phyloP scores from a whole-genome alignment of 768 basidiomycete species.

The Tricholomella constricta region DNA sequence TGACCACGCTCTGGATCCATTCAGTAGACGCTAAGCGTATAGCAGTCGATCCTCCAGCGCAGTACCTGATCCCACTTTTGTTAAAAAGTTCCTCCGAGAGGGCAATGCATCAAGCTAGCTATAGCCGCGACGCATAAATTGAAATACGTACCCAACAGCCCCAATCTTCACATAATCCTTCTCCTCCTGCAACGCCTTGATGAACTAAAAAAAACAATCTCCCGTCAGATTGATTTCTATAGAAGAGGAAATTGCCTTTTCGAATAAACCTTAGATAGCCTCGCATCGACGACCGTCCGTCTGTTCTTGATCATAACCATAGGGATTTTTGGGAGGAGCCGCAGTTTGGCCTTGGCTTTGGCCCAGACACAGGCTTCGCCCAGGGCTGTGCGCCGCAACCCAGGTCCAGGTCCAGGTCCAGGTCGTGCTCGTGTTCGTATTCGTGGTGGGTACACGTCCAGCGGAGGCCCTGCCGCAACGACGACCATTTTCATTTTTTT shows the following conservation, averaged over 20 bases:
- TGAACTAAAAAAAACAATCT: conserved; percentile 35
- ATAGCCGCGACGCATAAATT: too few relatives aligned
- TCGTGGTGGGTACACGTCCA: not conserved
- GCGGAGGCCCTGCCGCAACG: not conserved
- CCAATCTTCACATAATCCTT: conserved; percentile 47
- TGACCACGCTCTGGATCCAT: conserved; percentile 39
- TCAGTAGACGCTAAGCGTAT: conserved; percentile 39
- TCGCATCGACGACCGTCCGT: conserved; percentile 31
- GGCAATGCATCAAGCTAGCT: too few relatives aligned
- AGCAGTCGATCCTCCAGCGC: conserved; percentile 42
- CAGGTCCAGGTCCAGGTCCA: too few relatives aligned
- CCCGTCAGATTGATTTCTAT: too few relatives aligned
- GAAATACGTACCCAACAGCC: conserved; percentile 38
- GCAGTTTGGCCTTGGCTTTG: conserved; percentile 26
- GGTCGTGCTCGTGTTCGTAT: too few relatives aligned
- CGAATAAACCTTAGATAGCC: conserved; percentile 36
- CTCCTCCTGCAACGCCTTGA: conserved; percentile 34
- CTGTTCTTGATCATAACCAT: conserved; percentile 33
- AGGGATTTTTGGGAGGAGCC: conserved; percentile 28
- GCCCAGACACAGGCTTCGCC: conserved; percentile 30
- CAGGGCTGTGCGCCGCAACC: too few relatives aligned
- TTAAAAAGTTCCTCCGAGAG: not conserved
- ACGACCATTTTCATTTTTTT: too few relatives aligned
- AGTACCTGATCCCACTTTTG: conserved; percentile 32
- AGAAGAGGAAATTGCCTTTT: too few relatives aligned